Conservation (phyloP, 306 rosid genomes). For the Pyrus communis region DNA sequence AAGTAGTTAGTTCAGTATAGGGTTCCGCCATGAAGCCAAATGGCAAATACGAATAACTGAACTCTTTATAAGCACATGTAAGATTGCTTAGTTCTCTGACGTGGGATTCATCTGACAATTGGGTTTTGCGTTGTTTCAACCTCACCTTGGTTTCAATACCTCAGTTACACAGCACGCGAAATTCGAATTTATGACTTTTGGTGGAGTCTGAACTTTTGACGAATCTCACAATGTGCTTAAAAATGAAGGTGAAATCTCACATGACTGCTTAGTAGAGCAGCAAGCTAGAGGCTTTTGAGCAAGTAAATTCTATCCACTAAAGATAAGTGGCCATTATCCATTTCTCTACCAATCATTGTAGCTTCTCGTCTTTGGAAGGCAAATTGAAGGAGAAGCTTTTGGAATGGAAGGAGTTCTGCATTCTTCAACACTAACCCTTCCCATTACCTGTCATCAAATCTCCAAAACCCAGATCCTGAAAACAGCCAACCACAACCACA, state of each 20-base stretch:
- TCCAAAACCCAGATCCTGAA: constrained; percentile 3
- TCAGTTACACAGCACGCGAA: neutral
- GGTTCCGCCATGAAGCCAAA: neutral
- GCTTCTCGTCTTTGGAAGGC: neutral
- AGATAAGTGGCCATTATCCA: constrained; percentile 12
- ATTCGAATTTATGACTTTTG: neutral
- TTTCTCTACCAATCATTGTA: neutral
- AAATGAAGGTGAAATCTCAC: neutral
- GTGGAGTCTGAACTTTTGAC: neutral
- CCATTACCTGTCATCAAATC: neutral
- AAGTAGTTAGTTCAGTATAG: neutral
- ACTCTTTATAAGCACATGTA: neutral
- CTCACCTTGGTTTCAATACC: neutral
- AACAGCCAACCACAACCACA: neutral
- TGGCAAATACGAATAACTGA: neutral
- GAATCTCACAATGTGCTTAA: no score
- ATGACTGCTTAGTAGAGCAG: neutral
- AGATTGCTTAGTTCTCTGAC: no score
- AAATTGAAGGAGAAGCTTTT: neutral
- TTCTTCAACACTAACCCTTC: neutral
- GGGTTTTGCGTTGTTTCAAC: neutral
- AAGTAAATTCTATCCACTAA: neutral
- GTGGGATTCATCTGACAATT: no score
- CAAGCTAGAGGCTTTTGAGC: neutral
- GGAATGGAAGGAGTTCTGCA: neutral